Evolutionary conservation across 768 basidiomycete species (phyloP).

Genomic region (Phylloporus sp.): DNA sequence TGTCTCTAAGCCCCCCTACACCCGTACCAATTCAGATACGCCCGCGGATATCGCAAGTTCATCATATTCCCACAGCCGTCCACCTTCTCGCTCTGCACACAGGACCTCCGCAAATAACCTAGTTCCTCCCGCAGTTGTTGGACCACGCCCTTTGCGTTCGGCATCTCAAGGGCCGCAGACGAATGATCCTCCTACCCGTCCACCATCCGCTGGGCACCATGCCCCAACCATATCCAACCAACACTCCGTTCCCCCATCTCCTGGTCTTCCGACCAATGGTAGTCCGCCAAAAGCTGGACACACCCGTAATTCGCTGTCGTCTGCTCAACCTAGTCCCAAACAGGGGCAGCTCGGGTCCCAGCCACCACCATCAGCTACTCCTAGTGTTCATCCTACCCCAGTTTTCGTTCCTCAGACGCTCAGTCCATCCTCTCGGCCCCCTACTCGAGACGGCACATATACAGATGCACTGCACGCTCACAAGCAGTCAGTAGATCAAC

Average conservation of each 20-base stretch:
- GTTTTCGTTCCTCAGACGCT: slow-evolving; percentile 15
- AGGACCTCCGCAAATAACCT: slow-evolving; percentile 16
- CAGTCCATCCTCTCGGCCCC: slow-evolving; percentile 24
- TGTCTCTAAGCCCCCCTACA: slow-evolving; percentile 17
- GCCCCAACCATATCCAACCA: slow-evolving; percentile 8
- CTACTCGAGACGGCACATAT: slow-evolving; percentile 21
- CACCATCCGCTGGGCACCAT: slow-evolving; percentile 20
- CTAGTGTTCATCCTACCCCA: slow-evolving; percentile 22
- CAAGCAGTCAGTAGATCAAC: slow-evolving; percentile 17
- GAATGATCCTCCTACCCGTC: slow-evolving; percentile 23
- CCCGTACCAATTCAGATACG: slow-evolving; percentile 26
- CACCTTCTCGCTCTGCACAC: slow-evolving; percentile 26
- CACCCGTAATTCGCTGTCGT: slow-evolving; percentile 4
- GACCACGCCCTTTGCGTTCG: slow-evolving; percentile 28
- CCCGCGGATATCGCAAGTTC: slow-evolving; percentile 16
- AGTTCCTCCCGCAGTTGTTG: slow-evolving; percentile 22
- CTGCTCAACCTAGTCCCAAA: slow-evolving; percentile 26
- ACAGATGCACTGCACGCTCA: slow-evolving; percentile 1
- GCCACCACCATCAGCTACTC: slow-evolving; percentile 14
- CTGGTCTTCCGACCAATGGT: slow-evolving; percentile 9
- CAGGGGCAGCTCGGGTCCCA: slow-evolving; percentile 12
- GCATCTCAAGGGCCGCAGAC: slow-evolving; percentile 24
- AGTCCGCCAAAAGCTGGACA: slow-evolving; percentile 16
- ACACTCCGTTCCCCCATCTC: slow-evolving; percentile 18
- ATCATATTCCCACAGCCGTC: slow-evolving; percentile 20